Evolutionary conservation across 75 land plant species (phyloP), one percentile per base, ranked within the genome.

Genomic region (Picea glauca): DNA sequence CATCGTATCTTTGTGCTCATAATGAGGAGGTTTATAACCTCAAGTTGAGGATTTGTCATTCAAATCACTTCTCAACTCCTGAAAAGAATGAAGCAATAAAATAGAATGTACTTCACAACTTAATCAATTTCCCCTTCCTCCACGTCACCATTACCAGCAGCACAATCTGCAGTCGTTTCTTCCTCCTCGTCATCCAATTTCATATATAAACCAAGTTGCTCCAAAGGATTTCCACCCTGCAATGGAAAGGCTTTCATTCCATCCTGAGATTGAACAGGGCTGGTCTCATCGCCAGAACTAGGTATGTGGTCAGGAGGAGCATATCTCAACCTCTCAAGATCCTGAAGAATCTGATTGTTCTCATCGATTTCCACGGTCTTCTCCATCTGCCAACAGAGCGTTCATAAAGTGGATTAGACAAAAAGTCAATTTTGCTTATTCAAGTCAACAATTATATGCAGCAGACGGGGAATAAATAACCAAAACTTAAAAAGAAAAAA

Each of bases 331-430:
- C 75, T 83, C 61, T 89, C 91, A 8, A 94, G 78, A 54, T 92
- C 95, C 76, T 86, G 85, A 64, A 92, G 79, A 26, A 86, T 70
- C 40, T 78, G 79, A 26, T 79, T 60, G 76, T 87, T 90, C 54
- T 90, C 90, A 40, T 91, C 85, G 23, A 94, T 81, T 54, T 89
- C 91, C 58, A 94, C 91, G 0, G 95, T 92, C 76, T 76, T 91
- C 77, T 88, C 94, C 94, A 93, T 90, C 96, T 93, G 91, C 3
- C 26, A 17, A 33, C 17, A 75, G 74, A 6, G 38, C 20, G 18
- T 68, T 68, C 46, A 40, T 3, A 8, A 38, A 15, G 40, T 38
- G 3, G 8, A 6, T 38, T 9, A 54, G 1, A 57, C n/a, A 20
- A 13, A 1, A 35, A 20, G 17, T 46, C 18, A n/a, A 57, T 17